A percentile compares a stretch with the other conserved stretches of the same genome.
phyloP scores from a whole-genome alignment of 1,139 yeast species.

The Diutina catenulata region DNA sequence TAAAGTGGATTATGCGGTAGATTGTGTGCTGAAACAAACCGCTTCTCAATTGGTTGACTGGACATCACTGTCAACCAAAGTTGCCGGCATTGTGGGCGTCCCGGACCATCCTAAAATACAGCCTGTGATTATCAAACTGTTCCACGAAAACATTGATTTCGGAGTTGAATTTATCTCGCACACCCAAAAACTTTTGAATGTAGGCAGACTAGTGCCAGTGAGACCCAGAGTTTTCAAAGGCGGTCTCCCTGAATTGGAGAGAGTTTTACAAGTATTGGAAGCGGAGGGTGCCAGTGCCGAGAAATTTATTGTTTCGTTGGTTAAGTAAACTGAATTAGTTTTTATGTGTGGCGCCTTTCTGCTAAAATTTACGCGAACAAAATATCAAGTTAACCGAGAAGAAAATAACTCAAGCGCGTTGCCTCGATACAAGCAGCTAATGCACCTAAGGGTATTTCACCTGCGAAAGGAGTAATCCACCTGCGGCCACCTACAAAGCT shows the following conservation, averaged over 20 bases:
- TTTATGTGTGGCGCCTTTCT: no score
- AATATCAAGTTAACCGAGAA: no score
- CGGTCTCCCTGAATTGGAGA: constrained; percentile 18
- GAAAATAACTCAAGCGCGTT: no score
- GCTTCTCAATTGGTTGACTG: constrained; percentile 19
- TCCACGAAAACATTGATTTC: constrained; percentile 29
- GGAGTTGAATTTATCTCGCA: constrained; percentile 22
- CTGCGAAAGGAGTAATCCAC: no score
- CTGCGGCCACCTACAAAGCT: no score
- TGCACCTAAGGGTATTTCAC: no score
- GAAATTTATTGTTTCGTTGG: constrained; percentile 29
- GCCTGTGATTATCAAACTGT: constrained; percentile 26
- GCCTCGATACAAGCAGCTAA: no score
- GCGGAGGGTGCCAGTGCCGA: constrained; percentile 29
- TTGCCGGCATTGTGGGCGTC: constrained; percentile 29
- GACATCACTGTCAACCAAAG: constrained; percentile 8
- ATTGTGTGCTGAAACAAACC: constrained; percentile 32
- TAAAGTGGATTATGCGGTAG: constrained; percentile 23
- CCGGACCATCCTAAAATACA: constrained; percentile 16
- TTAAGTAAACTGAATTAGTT: no score
- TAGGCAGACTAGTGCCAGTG: constrained; percentile 19
- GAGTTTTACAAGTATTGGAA: constrained; percentile 27
- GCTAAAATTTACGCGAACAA: no score
- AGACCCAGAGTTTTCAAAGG: constrained; percentile 23
- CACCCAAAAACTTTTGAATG: constrained; percentile 19